Conservation (phyloP, 352 stramenopile species). For the Phytophthora palmivora region DNA sequence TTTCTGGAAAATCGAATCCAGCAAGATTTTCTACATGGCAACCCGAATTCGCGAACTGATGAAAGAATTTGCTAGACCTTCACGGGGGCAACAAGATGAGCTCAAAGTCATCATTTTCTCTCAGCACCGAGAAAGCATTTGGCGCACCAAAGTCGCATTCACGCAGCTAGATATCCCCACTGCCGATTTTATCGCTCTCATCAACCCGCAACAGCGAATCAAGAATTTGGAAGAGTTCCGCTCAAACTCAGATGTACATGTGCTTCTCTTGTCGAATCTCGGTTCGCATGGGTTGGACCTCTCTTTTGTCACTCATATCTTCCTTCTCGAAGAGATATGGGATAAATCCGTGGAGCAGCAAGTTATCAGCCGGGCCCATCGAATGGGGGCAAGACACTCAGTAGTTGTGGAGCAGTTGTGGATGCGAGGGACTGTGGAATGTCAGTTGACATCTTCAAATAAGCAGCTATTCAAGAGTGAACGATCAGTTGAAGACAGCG, state of each 20-base stretch:
- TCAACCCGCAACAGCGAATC: slow-evolving; percentile 43
- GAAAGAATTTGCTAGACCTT: slow-evolving; percentile 36
- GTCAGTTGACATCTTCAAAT: slow-evolving; percentile 43
- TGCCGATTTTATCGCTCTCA: slow-evolving; percentile 60
- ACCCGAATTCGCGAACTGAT: slow-evolving; percentile 56
- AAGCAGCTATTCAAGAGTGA: slow-evolving; percentile 20
- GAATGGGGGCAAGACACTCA: slow-evolving; percentile 92
- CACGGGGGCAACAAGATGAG: slow-evolving; percentile 8
- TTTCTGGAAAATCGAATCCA: slow-evolving; percentile 37
- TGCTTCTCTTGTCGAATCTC: slow-evolving; percentile 94
- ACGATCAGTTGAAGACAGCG: not conserved
- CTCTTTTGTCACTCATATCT: slow-evolving; percentile 98
- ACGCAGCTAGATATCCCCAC: slow-evolving; percentile 59
- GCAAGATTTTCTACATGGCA: slow-evolving; percentile 72
- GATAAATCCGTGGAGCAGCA: slow-evolving; percentile 95
- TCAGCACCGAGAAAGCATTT: slow-evolving; percentile 77
- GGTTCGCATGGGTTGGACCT: slow-evolving; percentile 95
- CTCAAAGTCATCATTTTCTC: slow-evolving; percentile 84
- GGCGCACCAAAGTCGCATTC: slow-evolving; percentile 63
- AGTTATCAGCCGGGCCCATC: slow-evolving; percentile 95
- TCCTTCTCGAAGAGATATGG: slow-evolving; percentile 96
- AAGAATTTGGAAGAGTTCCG: slow-evolving; percentile 55
- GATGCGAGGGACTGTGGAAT: slow-evolving; percentile 84
- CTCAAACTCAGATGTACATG: slow-evolving; percentile 64
- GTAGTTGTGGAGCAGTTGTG: slow-evolving; percentile 93